Base-by-base conservation (phyloP, 345 rosid genomes). In the Capsella bursapastoris region DNA sequence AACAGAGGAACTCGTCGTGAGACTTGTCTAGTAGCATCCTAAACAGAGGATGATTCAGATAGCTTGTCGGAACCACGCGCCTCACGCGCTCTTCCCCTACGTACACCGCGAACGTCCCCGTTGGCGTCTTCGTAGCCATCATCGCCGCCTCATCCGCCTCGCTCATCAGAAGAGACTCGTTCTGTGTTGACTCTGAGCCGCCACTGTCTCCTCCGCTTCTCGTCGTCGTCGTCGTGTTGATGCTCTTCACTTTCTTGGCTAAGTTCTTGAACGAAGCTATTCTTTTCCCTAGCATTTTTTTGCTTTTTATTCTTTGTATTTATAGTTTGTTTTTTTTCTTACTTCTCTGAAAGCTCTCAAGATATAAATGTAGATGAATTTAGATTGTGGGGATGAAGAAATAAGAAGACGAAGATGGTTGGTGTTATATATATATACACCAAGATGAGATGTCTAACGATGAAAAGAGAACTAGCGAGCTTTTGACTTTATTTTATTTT, bases 1-100 rank as follows among this genome's bases (percentile, higher is more conserved):
- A 82, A 7, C 89, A 88, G 0, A 87, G 85, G 48, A 83, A 83
- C 75, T 94, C 96, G 25, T 87, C 78, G 55, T 76, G 84, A 3
- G 99, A 85, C 74, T 90, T 94, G 71, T 94, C 96, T 3, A 94
- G 71, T 66, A 94, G 63, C 89, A 92, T 94, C 85, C 86, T 87
- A 75, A 94, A 83, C 13, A 91, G 78, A 16, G 98, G 97, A 64
- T 91, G 97, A 5, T 84, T 83, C 40, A 91, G 81, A 70, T 73
- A 90, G 69, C 92, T 79, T 0, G 93, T 94, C 4, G 97, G 97
- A 4, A 90, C 89, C 74, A 83, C 86, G 68, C 82, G 88, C 70
- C 92, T 85, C 75, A 84, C 85, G 64, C 77, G 83, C 38, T 86
- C 88, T 3, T 91, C 92, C 10, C 97, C 97, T 6, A 94, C 95